These are phyloP conservation scores for Nepenthes alata DNA, from an alignment of 179 eudicot species.

Conservation along the genomic window DNA sequence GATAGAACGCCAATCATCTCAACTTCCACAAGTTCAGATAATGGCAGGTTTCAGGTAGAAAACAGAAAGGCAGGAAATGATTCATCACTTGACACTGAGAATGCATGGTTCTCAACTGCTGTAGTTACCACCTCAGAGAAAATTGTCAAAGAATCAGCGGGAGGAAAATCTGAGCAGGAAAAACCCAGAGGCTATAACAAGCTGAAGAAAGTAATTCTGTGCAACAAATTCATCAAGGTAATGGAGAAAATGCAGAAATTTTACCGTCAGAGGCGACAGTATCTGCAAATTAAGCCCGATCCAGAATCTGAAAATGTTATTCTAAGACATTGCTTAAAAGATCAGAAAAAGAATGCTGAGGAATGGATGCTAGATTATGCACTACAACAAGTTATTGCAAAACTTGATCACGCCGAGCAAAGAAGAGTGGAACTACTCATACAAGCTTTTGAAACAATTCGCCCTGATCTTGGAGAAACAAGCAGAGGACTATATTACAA, in stretches of 20 bases:
- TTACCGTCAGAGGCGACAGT: conserved; percentile 15
- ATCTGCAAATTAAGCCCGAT: conserved; percentile 14
- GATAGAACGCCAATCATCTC: background rate
- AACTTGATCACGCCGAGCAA: conserved; percentile 63
- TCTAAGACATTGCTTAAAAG: conserved; percentile 33
- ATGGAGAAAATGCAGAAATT: conserved; percentile 53
- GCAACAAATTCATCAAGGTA: conserved; percentile 69
- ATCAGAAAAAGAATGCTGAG: conserved; percentile 54
- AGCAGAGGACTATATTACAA: background rate
- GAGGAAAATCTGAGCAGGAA: conserved; percentile 12
- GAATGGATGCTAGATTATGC: conserved; percentile 88
- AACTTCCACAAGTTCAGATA: conserved; percentile 1
- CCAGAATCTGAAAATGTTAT: conserved; percentile 28
- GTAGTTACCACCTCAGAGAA: conserved; percentile 7
- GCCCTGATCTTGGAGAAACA: conserved; percentile 20
- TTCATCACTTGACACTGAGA: conserved; percentile 4
- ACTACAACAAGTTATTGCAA: conserved; percentile 62
- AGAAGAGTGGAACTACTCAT: conserved; percentile 73
- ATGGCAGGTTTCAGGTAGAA: conserved; percentile 7
- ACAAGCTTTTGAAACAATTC: conserved; percentile 73
- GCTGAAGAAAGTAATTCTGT: conserved; percentile 43
- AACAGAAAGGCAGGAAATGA: background rate
- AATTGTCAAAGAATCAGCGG: conserved; percentile 10
- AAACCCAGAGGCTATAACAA: conserved; percentile 37
- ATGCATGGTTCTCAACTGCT: conserved; percentile 1